Conservation (phyloP, 495 filamentous ascomycete species). For the Hypoxylon subgilvum region DNA sequence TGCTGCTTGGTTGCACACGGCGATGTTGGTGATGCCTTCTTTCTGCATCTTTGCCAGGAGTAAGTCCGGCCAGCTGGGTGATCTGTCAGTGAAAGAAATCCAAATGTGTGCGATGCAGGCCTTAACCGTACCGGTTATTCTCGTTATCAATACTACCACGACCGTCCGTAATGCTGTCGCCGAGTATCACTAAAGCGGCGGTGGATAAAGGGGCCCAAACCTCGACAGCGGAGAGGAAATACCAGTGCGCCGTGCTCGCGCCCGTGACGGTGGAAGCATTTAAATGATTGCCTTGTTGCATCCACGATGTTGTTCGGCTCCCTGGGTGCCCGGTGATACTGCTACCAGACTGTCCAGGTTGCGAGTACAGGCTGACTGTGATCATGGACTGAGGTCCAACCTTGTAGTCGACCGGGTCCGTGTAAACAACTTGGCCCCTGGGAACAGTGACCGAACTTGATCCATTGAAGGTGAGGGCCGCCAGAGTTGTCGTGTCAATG, state of each 20-base stretch:
- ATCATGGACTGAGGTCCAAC: conserved; percentile 56
- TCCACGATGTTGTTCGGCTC: conserved; percentile 68
- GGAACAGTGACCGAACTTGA: conserved; percentile 60
- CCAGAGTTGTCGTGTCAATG: conserved; percentile 58
- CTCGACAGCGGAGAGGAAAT: conserved; percentile 67
- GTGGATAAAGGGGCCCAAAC: conserved; percentile 55
- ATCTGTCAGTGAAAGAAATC: conserved; percentile 13
- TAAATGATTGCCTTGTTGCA: conserved; percentile 62
- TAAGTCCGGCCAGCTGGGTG: conserved; percentile 67
- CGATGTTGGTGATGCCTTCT: conserved; percentile 54
- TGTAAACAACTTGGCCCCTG: conserved; percentile 62
- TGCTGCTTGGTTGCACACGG: conserved; percentile 73
- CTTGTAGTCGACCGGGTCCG: conserved; percentile 66
- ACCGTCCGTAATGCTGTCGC: conserved; percentile 79
- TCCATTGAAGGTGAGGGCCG: conserved; percentile 64
- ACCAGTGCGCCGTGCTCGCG: conserved; percentile 58
- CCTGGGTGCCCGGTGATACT: conserved; percentile 71
- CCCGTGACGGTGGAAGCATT: conserved; percentile 54
- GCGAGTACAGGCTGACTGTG: conserved; percentile 65
- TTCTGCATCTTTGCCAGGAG: conserved; percentile 62
- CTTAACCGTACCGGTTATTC: conserved; percentile 63
- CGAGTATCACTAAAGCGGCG: conserved; percentile 64
- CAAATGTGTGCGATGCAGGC: background rate
- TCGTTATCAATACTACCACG: conserved; percentile 66
- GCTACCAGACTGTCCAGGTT: conserved; percentile 60